Conservation (phyloP, 805 yeast genomes). For the Lipomyces lipofer region DNA sequence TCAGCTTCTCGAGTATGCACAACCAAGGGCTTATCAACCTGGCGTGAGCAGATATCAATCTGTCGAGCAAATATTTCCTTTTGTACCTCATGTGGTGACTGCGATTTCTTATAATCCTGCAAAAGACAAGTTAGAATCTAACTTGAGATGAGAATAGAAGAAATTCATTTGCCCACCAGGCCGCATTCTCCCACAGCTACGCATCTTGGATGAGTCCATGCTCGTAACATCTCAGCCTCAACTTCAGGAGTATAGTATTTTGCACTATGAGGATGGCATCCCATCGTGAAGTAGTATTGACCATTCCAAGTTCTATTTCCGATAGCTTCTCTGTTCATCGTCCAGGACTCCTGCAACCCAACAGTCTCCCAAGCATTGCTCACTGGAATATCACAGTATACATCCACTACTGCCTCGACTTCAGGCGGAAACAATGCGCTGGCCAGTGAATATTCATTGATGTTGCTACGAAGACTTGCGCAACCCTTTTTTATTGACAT, state of each 20-base stretch:
- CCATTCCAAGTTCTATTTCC: slow-evolving; percentile 15
- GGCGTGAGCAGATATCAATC: slow-evolving; percentile 14
- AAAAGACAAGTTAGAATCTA: no score
- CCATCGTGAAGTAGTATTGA: slow-evolving; percentile 25
- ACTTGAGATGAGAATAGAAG: not conserved
- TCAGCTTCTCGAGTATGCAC: slow-evolving; percentile 29
- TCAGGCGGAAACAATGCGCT: slow-evolving; percentile 16
- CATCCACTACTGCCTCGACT: slow-evolving; percentile 22
- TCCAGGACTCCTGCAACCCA: slow-evolving; percentile 5
- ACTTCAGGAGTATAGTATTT: slow-evolving; percentile 3
- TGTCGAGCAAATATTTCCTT: slow-evolving; percentile 19
- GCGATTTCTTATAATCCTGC: slow-evolving; percentile 25
- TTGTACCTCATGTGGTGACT: slow-evolving; percentile 16
- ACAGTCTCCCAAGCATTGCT: slow-evolving; percentile 13
- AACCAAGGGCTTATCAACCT: slow-evolving; percentile 16
- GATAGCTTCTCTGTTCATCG: not conserved
- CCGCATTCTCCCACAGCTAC: slow-evolving; percentile 30
- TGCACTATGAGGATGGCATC: slow-evolving; percentile 28
- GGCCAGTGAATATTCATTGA: slow-evolving; percentile 2
- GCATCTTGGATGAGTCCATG: slow-evolving; percentile 18
- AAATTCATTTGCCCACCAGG: slow-evolving; percentile 10
- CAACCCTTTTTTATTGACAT: slow-evolving; percentile 20
- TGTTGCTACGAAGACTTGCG: no score
- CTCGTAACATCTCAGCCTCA: slow-evolving; percentile 20
- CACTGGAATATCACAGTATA: slow-evolving; percentile 25